phyloP scores from a whole-genome alignment of 345 rosid genomes.

The Noccaea caerulescens region DNA sequence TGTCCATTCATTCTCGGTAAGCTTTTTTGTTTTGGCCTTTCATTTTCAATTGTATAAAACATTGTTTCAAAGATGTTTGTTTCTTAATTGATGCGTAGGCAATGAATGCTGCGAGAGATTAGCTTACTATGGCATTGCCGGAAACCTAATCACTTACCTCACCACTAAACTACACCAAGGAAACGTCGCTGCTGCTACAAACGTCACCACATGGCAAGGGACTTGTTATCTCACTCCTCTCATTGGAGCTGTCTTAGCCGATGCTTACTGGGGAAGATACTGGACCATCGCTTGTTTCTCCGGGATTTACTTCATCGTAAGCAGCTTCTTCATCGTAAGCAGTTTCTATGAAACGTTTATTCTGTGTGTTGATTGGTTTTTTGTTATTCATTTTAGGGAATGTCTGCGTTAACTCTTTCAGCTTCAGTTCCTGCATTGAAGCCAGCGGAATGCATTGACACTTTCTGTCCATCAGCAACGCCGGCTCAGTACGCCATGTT shows the following conservation, averaged over 20 bases:
- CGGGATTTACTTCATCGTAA: constrained; percentile 75
- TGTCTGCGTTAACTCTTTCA: constrained; percentile 84
- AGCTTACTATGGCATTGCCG: constrained; percentile 92
- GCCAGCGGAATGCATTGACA: constrained; percentile 68
- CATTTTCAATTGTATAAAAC: not conserved
- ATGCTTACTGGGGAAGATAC: constrained; percentile 98
- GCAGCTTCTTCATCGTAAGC: not conserved
- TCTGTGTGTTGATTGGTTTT: not conserved
- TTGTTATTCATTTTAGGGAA: constrained; percentile 58
- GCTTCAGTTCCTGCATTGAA: constrained; percentile 70
- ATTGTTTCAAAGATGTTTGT: not conserved
- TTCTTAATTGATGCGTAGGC: constrained; percentile 48
- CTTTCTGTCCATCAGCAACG: constrained; percentile 71
- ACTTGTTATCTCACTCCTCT: constrained; percentile 95
- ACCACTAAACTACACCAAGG: constrained; percentile 81
- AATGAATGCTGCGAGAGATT: constrained; percentile 93
- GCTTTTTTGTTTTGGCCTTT: not conserved
- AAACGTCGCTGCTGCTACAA: constrained; percentile 87
- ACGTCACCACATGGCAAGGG: constrained; percentile 86
- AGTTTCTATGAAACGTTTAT: not conserved
- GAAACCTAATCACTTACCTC: constrained; percentile 87
- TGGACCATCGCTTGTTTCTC: constrained; percentile 95
- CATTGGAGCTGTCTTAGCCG: constrained; percentile 86
- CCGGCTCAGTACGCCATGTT: constrained; percentile 70
- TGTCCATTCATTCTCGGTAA: constrained; percentile 91